A percentile compares a stretch with the other conserved stretches of the same genome.
These are phyloP conservation scores for Effrenium voratum DNA, from an alignment of 73 alveolate species.

Conservation along the genomic window DNA sequence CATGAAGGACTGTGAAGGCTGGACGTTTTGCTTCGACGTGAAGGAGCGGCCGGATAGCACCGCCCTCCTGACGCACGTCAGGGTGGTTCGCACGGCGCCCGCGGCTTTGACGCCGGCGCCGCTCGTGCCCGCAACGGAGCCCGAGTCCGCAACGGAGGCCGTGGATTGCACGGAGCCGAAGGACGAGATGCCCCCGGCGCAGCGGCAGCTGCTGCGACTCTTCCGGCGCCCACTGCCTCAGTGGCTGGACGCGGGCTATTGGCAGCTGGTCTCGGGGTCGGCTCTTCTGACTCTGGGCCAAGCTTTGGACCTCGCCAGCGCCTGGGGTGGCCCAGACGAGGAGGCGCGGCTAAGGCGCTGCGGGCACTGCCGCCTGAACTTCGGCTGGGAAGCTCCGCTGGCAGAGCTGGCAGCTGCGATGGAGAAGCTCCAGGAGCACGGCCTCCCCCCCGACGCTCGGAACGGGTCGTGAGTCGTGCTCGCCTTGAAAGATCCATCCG, in stretches of 20 bases:
- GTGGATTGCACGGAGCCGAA: constrained; percentile 63
- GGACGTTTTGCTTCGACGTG: constrained; percentile 89
- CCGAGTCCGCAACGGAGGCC: neutral
- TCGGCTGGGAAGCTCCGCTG: too few species aligned
- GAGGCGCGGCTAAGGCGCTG: too few species aligned
- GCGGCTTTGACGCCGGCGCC: neutral
- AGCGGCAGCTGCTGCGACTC: constrained; percentile 44
- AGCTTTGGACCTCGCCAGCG: too few species aligned
- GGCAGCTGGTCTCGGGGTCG: constrained; percentile 4
- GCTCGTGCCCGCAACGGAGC: neutral
- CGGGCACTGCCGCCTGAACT: too few species aligned
- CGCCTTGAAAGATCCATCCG: neutral
- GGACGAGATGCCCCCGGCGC: neutral
- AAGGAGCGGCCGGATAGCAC: constrained; percentile 90
- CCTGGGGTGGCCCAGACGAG: too few species aligned
- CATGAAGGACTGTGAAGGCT: constrained; percentile 66
- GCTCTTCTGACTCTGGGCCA: too few species aligned
- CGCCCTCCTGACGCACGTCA: constrained; percentile 53
- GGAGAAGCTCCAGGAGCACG: constrained; percentile 34
- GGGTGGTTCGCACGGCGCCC: constrained; percentile 14
- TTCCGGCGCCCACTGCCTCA: constrained; percentile 36
- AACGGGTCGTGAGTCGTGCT: neutral
- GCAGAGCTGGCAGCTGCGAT: constrained; percentile 25
- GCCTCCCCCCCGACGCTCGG: constrained; percentile 43
- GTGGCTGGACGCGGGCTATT: constrained; percentile 26